These are phyloP conservation scores for Fagopyrum esculentum DNA, from an alignment of 148 eudicot species.

Conservation along the genomic window DNA sequence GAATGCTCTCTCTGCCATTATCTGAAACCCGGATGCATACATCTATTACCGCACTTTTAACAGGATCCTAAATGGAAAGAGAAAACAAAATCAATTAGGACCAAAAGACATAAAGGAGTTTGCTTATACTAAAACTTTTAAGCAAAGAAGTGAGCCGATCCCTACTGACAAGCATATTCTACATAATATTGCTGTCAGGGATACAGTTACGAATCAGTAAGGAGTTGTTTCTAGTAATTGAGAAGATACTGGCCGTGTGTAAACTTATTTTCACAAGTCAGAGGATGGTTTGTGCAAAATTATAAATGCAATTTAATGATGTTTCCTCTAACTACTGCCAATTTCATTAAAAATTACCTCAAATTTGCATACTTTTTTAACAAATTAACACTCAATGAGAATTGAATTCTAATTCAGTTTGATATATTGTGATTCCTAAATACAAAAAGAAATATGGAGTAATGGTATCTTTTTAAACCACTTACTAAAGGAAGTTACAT, in stretches of 20 bases:
- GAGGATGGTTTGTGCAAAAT: neutral
- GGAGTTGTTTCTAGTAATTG: neutral
- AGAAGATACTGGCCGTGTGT: neutral
- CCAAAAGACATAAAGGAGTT: neutral
- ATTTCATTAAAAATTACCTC: too few species aligned
- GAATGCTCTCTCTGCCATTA: slow-evolving; percentile 53
- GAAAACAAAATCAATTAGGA: neutral
- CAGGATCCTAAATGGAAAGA: slow-evolving; percentile 34
- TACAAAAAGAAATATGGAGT: too few species aligned
- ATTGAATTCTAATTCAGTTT: too few species aligned
- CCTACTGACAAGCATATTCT: neutral
- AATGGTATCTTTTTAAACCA: too few species aligned
- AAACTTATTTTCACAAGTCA: neutral
- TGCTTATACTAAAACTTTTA: neutral
- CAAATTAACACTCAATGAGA: too few species aligned
- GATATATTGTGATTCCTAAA: too few species aligned
- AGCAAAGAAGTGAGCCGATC: neutral
- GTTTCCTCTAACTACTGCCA: too few species aligned
- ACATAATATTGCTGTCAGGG: neutral
- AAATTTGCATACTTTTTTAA: too few species aligned
- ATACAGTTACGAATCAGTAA: neutral
- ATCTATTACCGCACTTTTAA: slow-evolving; percentile 48
- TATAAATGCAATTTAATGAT: too few species aligned
- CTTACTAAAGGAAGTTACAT: too few species aligned
- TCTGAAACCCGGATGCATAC: slow-evolving; percentile 55